phyloP scores from a whole-genome alignment of 495 filamentous ascomycete genomes.

The Penicillium maclennaniae region DNA sequence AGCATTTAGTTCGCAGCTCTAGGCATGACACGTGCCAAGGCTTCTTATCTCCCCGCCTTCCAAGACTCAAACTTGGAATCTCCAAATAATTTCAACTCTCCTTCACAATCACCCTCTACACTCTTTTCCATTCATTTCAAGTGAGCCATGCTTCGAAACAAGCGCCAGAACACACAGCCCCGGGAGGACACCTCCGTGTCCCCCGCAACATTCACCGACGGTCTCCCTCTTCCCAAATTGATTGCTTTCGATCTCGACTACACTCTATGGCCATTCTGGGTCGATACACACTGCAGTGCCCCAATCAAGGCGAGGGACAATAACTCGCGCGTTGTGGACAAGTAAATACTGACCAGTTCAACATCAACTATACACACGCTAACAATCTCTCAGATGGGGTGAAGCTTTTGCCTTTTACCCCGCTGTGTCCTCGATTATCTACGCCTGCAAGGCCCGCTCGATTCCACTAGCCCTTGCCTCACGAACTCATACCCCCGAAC shows the following conservation, averaged over 20 bases:
- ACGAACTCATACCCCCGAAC: conserved; percentile 76
- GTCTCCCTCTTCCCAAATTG: conserved; percentile 74
- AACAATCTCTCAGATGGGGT: conserved; percentile 50
- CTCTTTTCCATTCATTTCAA: neutral
- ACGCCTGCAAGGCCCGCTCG: conserved; percentile 51
- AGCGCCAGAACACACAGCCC: conserved; percentile 36
- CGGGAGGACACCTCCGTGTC: conserved; percentile 39
- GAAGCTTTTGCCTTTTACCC: conserved; percentile 79
- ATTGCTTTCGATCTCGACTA: conserved; percentile 96
- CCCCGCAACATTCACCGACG: conserved; percentile 68
- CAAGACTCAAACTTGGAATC: neutral
- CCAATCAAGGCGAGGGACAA: conserved; percentile 65
- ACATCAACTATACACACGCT: neutral
- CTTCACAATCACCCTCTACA: neutral
- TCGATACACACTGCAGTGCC: conserved; percentile 83
- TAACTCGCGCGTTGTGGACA: conserved; percentile 51
- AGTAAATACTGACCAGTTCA: conserved; percentile 26
- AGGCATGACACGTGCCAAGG: neutral
- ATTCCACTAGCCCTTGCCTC: conserved; percentile 73
- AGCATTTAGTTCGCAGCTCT: neutral
- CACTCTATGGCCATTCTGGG: conserved; percentile 97
- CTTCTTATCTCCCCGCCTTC: neutral
- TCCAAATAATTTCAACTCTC: no score
- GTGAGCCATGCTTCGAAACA: conserved; percentile 29
- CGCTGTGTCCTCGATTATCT: conserved; percentile 69